Percentiles rank a stretch among this genome's conserved stretches.
Conservation (phyloP, 495 filamentous ascomycete species). For the Talaromyces trachyspermus region DNA sequence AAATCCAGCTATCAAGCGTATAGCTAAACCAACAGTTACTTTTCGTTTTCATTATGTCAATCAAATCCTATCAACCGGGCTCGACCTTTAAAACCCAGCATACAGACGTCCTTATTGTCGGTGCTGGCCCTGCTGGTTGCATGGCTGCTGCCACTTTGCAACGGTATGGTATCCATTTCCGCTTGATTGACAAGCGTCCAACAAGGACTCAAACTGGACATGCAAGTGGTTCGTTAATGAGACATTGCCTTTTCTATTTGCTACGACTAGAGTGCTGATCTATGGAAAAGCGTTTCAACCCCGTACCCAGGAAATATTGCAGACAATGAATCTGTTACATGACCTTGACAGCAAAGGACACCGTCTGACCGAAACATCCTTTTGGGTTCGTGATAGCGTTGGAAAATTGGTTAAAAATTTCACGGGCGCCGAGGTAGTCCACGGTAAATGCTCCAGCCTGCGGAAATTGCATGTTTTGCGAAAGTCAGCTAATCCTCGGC, state of each 20-base stretch:
- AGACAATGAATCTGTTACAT: background rate
- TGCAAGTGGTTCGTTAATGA: background rate
- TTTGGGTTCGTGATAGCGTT: background rate
- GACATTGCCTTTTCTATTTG: background rate
- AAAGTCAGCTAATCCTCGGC: too few species aligned
- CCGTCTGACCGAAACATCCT: background rate
- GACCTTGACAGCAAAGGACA: background rate
- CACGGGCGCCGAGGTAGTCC: background rate
- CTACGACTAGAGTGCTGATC: background rate
- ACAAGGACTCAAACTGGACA: background rate
- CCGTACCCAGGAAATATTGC: slow-evolving; percentile 5
- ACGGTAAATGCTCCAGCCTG: too few species aligned
- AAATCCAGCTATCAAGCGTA: too few species aligned
- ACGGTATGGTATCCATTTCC: slow-evolving; percentile 3
- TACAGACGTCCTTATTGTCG: slow-evolving; percentile 7
- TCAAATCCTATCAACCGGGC: too few species aligned
- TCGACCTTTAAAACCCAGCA: too few species aligned
- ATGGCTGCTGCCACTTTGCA: background rate
- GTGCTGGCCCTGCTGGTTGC: slow-evolving; percentile 5
- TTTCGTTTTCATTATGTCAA: too few species aligned
- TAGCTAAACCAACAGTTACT: too few species aligned
- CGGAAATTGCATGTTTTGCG: too few species aligned
- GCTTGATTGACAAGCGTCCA: background rate
- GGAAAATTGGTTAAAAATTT: background rate
- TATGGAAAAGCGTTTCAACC: slow-evolving; percentile 1